A percentile compares a stretch with the other conserved stretches of the same genome.
Conservation (phyloP, 345 rosid genomes). For the Gossypium anomalum region DNA sequence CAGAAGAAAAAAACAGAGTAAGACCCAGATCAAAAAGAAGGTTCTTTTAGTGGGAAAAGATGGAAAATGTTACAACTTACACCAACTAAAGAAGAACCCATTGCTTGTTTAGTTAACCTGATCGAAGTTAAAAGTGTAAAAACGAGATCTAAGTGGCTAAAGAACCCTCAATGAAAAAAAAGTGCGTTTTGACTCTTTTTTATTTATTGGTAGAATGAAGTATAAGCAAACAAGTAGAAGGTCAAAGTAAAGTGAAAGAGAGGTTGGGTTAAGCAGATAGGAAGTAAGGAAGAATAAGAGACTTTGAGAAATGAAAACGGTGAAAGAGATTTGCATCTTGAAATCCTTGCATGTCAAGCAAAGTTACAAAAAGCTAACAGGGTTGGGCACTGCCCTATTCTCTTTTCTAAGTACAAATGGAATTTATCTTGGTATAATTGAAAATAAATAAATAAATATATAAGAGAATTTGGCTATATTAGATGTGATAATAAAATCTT, state of each 20-base stretch:
- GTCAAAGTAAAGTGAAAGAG: not conserved
- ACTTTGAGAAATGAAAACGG: not conserved
- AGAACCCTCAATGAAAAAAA: not conserved
- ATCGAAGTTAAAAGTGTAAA: not conserved
- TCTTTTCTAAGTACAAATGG: not conserved
- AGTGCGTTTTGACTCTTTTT: conserved; percentile 4
- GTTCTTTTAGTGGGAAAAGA: not conserved
- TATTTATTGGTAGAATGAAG: not conserved
- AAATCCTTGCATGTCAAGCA: conserved; percentile 12
- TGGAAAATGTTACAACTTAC: not conserved
- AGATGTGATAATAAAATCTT: no score
- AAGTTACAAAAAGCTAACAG: not conserved
- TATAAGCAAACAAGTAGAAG: not conserved
- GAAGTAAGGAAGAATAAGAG: no score
- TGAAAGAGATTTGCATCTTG: not conserved
- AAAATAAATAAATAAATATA: not conserved
- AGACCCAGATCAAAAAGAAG: conserved; percentile 24
- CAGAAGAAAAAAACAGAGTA: conserved; percentile 20
- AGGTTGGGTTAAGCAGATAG: not conserved
- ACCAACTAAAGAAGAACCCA: conserved; percentile 15
- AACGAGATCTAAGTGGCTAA: conserved; percentile 8
- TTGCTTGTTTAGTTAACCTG: not conserved
- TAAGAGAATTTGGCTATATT: not conserved
- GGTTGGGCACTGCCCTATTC: not conserved
- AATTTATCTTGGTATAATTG: not conserved